These are phyloP conservation scores for Phytophthora litchii DNA, from an alignment of 352 stramenopile genomes.

Conservation along the genomic window DNA sequence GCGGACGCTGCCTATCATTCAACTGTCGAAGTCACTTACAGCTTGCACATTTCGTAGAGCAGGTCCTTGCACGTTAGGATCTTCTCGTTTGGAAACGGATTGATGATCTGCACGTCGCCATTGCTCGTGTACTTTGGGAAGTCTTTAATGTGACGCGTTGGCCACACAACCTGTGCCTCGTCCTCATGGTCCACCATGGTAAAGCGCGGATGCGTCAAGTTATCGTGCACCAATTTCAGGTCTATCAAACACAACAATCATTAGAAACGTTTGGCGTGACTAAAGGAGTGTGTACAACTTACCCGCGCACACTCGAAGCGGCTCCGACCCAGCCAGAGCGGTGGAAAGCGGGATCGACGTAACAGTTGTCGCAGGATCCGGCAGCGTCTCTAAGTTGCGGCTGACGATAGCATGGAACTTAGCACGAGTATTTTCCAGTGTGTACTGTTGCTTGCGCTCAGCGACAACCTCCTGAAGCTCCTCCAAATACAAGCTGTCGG, in stretches of 20 bases:
- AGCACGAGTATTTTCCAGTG: slow-evolving; percentile 36
- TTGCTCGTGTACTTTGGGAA: slow-evolving; percentile 51
- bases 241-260: too few species aligned
- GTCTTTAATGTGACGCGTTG: slow-evolving; percentile 60
- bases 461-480: slow-evolving; percentile 36
- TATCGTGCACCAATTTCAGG: slow-evolving; percentile 43
- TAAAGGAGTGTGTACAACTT: neutral
- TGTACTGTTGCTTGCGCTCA: slow-evolving; percentile 37
- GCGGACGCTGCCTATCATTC: neutral
- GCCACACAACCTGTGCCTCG: slow-evolving; percentile 56
- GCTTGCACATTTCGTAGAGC: slow-evolving; percentile 65
- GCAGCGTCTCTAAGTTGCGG: slow-evolving; percentile 41
- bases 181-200: slow-evolving; percentile 45
- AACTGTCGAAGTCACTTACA: slow-evolving; percentile 33
- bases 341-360: slow-evolving; percentile 31
- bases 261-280: neutral
- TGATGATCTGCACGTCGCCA: slow-evolving; percentile 55
- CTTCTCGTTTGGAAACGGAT: slow-evolving; percentile 70
- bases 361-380: slow-evolving; percentile 34
- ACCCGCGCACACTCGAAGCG: slow-evolving; percentile 47
- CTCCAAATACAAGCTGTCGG: slow-evolving; percentile 34
- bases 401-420: slow-evolving; percentile 51
- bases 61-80: slow-evolving; percentile 66
- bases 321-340: slow-evolving; percentile 24
- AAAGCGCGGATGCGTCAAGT: slow-evolving; percentile 50